phyloP scores from a whole-genome alignment of 345 rosid species.

The Salix caprea region DNA sequence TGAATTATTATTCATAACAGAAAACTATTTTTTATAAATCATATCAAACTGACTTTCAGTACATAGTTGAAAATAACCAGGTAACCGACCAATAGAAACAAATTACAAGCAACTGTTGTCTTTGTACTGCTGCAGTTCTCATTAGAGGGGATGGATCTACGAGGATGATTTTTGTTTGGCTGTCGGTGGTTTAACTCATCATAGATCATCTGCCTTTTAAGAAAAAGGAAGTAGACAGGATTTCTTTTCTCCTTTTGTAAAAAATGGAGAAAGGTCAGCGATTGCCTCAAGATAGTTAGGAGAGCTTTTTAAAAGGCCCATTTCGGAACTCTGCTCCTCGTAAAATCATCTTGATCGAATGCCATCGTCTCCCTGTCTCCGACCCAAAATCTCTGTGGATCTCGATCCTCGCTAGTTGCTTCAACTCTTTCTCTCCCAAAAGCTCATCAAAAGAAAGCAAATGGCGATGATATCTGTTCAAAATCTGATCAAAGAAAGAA shows the following conservation, averaged over 20 bases:
- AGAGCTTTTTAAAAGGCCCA: no score
- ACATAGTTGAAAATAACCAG: background rate
- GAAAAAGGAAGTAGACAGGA: no score
- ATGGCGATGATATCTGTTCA: conserved; percentile 51
- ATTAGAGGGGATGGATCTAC: background rate
- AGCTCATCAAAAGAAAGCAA: background rate
- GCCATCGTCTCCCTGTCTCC: background rate
- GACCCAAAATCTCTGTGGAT: background rate
- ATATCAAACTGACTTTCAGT: no score
- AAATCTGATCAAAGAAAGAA: conserved; percentile 39
- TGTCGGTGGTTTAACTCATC: no score
- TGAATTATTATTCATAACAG: no score
- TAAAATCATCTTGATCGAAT: no score
- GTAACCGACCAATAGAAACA: background rate
- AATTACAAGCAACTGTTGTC: background rate
- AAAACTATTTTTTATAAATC: no score
- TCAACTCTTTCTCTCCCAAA: background rate
- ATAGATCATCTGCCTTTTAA: no score
- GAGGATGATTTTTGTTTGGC: no score
- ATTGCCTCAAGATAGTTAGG: no score
- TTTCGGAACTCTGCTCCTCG: no score
- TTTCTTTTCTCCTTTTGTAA: background rate
- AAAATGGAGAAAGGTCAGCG: background rate
- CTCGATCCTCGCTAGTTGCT: background rate
- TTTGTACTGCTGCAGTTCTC: background rate